A percentile compares a stretch with the other conserved stretches of the same genome.
phyloP scores from a whole-genome alignment of 306 rosid species.

The Trichosanthes truncata region DNA sequence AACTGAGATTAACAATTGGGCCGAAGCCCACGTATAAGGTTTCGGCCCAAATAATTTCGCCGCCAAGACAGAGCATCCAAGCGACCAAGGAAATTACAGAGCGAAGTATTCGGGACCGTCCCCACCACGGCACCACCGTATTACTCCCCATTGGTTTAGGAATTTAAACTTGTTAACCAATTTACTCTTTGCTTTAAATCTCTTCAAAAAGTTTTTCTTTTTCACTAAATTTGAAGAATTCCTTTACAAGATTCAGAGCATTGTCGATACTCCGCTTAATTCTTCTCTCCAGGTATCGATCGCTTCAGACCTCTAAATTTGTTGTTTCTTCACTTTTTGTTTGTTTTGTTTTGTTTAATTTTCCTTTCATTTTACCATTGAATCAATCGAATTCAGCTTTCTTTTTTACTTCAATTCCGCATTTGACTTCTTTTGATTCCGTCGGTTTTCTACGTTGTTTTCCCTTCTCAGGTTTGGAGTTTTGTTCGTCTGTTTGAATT shows the following conservation, averaged over 20 bases:
- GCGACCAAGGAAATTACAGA: neutral
- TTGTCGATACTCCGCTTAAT: neutral
- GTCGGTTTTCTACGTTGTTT: neutral
- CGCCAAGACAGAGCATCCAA: neutral
- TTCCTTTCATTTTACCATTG: neutral
- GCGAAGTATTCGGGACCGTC: conserved; percentile 6
- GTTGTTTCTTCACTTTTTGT: neutral
- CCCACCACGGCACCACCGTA: conserved; percentile 7
- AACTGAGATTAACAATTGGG: neutral
- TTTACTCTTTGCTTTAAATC: neutral
- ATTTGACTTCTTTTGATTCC: conserved; percentile 3
- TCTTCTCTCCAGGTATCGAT: neutral
- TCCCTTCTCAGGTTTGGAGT: neutral
- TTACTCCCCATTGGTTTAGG: neutral
- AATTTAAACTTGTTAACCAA: neutral
- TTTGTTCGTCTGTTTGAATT: neutral
- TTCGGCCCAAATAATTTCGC: neutral
- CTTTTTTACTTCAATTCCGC: neutral
- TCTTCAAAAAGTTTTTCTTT: neutral
- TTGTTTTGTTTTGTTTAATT: too few relatives aligned
- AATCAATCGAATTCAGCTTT: neutral
- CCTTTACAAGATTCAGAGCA: neutral
- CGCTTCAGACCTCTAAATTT: neutral
- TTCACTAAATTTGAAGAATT: neutral
- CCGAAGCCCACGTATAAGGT: neutral